Conservation (phyloP, 306 rosid genomes). For the Mimosa pudica region DNA sequence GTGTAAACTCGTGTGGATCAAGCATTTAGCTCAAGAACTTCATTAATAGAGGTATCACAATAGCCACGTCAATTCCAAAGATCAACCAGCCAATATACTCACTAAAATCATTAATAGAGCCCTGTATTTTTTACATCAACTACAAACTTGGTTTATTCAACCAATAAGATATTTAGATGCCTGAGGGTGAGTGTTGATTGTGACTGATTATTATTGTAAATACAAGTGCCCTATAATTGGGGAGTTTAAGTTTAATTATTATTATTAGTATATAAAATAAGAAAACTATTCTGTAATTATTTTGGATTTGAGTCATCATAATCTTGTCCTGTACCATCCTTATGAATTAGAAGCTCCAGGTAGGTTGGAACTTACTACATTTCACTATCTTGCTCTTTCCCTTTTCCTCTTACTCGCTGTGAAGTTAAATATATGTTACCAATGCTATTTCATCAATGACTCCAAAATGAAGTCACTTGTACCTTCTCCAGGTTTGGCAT, state of each 20-base stretch:
- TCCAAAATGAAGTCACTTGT: conserved; percentile 28
- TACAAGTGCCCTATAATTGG: neutral
- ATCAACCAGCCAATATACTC: neutral
- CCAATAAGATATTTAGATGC: neutral
- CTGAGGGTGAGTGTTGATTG: neutral
- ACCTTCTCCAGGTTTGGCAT: conserved; percentile 85
- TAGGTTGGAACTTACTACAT: neutral
- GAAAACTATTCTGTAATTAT: neutral
- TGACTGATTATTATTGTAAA: neutral
- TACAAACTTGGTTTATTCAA: neutral
- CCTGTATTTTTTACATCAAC: neutral
- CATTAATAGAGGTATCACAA: neutral
- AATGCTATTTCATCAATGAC: conserved; percentile 1
- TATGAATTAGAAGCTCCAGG: neutral
- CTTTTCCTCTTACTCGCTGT: neutral
- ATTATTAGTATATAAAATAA: neutral
- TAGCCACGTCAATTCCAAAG: too few species aligned
- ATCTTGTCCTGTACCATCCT: neutral
- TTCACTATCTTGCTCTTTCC: neutral
- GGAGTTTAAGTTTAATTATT: neutral
- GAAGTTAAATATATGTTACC: conserved; percentile 17
- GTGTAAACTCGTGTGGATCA: neutral
- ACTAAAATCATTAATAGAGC: neutral
- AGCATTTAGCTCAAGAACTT: neutral
- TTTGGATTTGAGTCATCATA: neutral